These are phyloP conservation scores for Gastrolobium villosum DNA, from an alignment of 306 rosid species.

Conservation along the genomic window DNA sequence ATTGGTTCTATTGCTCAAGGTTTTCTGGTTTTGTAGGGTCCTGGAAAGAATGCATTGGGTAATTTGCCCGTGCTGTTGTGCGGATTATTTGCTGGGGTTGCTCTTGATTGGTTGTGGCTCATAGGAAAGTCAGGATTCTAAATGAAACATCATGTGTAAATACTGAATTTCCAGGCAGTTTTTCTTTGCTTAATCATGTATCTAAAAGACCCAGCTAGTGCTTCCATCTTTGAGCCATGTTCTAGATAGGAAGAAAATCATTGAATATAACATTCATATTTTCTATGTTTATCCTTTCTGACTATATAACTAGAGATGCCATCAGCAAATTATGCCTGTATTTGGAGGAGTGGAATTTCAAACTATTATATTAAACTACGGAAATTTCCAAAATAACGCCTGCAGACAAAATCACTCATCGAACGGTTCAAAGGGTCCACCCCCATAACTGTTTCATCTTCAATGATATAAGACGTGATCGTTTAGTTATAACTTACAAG, in stretches of 20 bases:
- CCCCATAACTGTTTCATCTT: too few species aligned
- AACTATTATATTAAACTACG: too few species aligned
- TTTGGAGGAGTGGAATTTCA: too few species aligned
- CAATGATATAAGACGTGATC: too few species aligned
- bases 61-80: constrained; percentile 72
- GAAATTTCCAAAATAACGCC: too few species aligned
- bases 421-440: too few species aligned
- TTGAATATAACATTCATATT: not conserved
- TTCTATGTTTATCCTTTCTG: not conserved
- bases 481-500: too few species aligned
- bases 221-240: constrained; percentile 5
- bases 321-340: too few species aligned
- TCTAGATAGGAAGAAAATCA: not conserved
- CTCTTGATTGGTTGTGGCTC: constrained; percentile 86
- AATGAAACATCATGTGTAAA: not conserved
- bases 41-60: constrained; percentile 93
- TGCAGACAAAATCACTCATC: too few species aligned
- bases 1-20: not conserved
- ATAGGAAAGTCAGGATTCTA: constrained; percentile 61
- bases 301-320: not conserved
- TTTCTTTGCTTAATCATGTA: not conserved
- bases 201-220: not conserved
- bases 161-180: not conserved
- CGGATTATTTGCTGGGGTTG: constrained; percentile 74
- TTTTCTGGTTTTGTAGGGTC: constrained; percentile 63